Conservation (phyloP, 2,329 filamentous ascomycete genomes). For the Diplodia corticola region DNA sequence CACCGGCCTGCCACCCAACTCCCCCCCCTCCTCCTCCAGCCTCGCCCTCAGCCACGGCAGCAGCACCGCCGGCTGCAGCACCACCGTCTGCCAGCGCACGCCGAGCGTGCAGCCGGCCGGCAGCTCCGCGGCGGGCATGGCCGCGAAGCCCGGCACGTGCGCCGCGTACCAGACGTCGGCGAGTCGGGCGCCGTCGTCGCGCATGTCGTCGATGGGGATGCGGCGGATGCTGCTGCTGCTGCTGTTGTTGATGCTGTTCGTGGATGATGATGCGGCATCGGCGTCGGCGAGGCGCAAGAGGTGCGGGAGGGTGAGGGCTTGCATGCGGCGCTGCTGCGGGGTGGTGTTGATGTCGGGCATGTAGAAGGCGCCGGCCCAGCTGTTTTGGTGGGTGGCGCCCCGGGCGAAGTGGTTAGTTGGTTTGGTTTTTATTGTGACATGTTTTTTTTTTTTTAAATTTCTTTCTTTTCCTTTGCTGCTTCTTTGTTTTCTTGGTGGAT, state of each 20-base stretch:
- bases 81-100: constrained; percentile 27
- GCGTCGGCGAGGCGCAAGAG: constrained; percentile 24
- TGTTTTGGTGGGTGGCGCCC: no score
- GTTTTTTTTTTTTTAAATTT: not conserved
- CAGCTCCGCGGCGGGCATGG: constrained; percentile 21
- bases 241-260: no score
- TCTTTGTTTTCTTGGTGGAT: not conserved
- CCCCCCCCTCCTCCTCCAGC: constrained; percentile 22
- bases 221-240: constrained; percentile 25
- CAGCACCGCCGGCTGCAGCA: constrained; percentile 29
- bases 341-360: constrained; percentile 28
- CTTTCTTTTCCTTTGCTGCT: not conserved
- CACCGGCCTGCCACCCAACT: constrained; percentile 25
- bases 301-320: constrained; percentile 26
- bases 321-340: constrained; percentile 32
- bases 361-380: constrained; percentile 37
- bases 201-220: constrained; percentile 25
- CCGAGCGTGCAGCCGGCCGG: constrained; percentile 27
- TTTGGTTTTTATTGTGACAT: not conserved
- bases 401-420: not conserved
- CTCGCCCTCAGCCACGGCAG: constrained; percentile 29
- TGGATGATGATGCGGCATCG: constrained; percentile 24
- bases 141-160: constrained; percentile 23
- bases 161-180: constrained; percentile 24
- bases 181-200: constrained; percentile 16